Percentiles rank a stretch among this genome's conserved stretches.
Evolutionary conservation across 164 flowering plant species (phyloP).

Genomic region (Magnolia sinica): DNA sequence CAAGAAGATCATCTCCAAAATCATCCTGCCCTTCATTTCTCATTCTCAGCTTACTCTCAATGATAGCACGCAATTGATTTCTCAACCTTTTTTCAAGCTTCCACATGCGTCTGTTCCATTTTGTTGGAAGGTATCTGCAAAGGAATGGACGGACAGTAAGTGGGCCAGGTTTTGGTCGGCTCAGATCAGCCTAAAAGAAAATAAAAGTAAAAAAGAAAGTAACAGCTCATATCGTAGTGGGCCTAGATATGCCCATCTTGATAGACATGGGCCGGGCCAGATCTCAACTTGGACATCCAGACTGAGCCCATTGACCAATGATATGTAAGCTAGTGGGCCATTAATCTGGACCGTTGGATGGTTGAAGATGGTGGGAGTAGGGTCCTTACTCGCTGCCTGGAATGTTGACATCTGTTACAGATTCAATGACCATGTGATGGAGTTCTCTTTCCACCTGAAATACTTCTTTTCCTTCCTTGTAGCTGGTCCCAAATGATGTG

Average conservation of each 20-base stretch:
- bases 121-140: conserved; percentile 29
- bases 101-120: conserved; percentile 19
- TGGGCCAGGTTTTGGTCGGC: no score
- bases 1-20: conserved; percentile 29
- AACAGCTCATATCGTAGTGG: no score
- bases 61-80: conserved; percentile 14
- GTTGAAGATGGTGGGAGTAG: background rate
- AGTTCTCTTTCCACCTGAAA: conserved; percentile 29
- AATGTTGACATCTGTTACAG: conserved; percentile 18
- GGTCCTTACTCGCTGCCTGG: conserved; percentile 26
- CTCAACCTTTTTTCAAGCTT: conserved; percentile 23
- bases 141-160: background rate
- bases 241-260: no score
- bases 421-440: conserved; percentile 13
- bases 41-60: conserved; percentile 16
- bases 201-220: no score
- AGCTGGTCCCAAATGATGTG: conserved; percentile 38
- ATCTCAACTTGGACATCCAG: no score
- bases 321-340: no score
- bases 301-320: no score
- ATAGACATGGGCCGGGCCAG: no score
- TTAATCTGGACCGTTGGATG: no score
- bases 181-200: no score
- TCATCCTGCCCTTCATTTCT: background rate
- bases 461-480: conserved; percentile 25